Evolutionary conservation across 169 alveolate species (phyloP).

Genomic region (Plasmodium coatneyi): DNA sequence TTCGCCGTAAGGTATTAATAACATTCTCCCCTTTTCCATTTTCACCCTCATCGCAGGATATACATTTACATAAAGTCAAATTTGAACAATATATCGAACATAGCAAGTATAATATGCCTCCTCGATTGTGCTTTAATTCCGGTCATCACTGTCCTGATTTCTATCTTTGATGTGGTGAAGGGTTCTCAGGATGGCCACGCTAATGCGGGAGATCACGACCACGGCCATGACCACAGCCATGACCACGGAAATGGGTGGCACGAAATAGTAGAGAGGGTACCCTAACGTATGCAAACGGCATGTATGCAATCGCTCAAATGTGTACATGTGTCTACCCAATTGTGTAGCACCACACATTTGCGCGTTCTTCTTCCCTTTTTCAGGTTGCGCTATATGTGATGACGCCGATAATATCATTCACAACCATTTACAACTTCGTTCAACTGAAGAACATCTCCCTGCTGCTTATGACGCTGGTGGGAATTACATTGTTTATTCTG

Average conservation of each 20-base stretch:
- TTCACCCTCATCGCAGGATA: not conserved
- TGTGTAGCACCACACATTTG: not conserved
- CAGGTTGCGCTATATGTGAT: conserved; percentile 49
- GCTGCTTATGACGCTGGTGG: conserved; percentile 10
- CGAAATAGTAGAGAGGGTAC: conserved; percentile 19
- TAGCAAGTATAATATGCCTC: conserved; percentile 51
- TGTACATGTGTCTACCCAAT: not conserved
- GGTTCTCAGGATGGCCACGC: not conserved
- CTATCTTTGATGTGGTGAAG: conserved; percentile 10
- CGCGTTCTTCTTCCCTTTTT: not conserved
- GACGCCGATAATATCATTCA: conserved; percentile 42
- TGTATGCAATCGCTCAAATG: not conserved
- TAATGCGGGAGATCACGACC: not conserved
- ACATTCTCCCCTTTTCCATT: not conserved
- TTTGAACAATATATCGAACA: conserved; percentile 51
- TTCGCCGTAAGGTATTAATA: not conserved
- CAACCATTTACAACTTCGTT: conserved; percentile 16
- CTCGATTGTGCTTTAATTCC: conserved; percentile 68
- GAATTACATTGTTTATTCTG: conserved; percentile 23
- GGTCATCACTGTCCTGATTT: conserved; percentile 10
- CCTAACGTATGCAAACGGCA: not conserved
- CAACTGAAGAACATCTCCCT: conserved; percentile 44
- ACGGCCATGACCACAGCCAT: not conserved
- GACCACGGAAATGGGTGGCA: conserved; percentile 6
- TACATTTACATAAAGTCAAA: conserved; percentile 1